Percentiles rank a stretch among this genome's conserved stretches.
phyloP scores from a whole-genome alignment of 1,139 yeast genomes.

The Pichia sp. region DNA sequence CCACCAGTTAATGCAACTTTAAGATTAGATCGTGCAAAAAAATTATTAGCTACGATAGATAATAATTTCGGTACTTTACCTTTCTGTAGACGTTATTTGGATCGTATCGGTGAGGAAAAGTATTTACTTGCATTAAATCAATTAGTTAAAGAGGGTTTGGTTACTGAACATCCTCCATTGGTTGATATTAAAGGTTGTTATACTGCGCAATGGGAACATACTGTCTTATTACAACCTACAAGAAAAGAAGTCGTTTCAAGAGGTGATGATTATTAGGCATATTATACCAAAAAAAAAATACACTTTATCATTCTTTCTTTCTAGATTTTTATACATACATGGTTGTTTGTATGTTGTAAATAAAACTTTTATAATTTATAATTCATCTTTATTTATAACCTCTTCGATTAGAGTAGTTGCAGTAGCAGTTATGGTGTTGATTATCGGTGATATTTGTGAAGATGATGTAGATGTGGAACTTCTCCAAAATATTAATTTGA shows the following conservation, averaged over 20 bases:
- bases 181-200: slow-evolving; percentile 77
- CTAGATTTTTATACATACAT: not conserved
- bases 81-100: slow-evolving; percentile 92
- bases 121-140: slow-evolving; percentile 84
- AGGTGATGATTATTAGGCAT: slow-evolving; percentile 76
- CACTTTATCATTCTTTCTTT: too few relatives aligned
- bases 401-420: not conserved
- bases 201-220: slow-evolving; percentile 97
- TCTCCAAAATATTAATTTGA: slow-evolving; percentile 35
- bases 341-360: not conserved
- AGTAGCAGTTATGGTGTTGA: not conserved
- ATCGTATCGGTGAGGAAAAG: slow-evolving; percentile 85
- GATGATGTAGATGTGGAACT: not conserved
- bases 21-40: slow-evolving; percentile 58
- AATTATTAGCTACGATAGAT: slow-evolving; percentile 62
- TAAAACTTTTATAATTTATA: slow-evolving; percentile 3
- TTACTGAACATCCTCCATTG: slow-evolving; percentile 96
- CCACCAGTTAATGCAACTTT: slow-evolving; percentile 45
- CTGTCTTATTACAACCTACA: slow-evolving; percentile 83
- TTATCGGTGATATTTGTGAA: not conserved
- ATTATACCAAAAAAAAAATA: too few relatives aligned
- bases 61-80: slow-evolving; percentile 89
- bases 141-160: slow-evolving; percentile 78
- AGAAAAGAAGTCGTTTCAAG: slow-evolving; percentile 90
- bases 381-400: slow-evolving; percentile 12